phyloP scores from a whole-genome alignment of 345 rosid genomes.

The Erodium maritimum region DNA sequence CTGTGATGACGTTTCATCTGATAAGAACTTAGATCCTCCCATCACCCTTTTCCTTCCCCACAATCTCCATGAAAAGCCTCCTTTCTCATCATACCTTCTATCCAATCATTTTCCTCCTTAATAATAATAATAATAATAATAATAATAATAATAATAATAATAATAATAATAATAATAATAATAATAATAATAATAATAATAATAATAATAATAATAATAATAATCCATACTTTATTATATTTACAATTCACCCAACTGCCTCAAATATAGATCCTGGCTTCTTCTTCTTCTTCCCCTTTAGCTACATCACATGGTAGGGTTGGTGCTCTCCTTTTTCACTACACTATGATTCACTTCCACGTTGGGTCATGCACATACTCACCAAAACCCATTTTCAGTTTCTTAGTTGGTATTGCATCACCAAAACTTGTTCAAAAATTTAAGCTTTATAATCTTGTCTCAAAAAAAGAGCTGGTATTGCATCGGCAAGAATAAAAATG shows the following conservation, averaged over 20 bases:
- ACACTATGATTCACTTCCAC: neutral
- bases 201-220: too few species aligned
- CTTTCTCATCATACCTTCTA: neutral
- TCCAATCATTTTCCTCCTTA: neutral
- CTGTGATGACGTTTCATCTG: neutral
- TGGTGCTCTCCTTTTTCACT: neutral
- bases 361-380: neutral
- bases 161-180: too few species aligned
- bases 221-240: too few species aligned
- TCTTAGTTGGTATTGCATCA: slow-evolving; percentile 3
- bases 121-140: too few species aligned
- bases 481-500: too few species aligned
- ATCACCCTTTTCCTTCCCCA: neutral
- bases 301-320: neutral
- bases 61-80: slow-evolving; percentile 1
- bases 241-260: neutral
- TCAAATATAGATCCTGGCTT: neutral
- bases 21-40: neutral
- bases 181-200: too few species aligned
- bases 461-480: too few species aligned
- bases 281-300: neutral
- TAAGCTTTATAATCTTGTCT: too few species aligned
- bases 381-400: neutral
- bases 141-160: too few species aligned
- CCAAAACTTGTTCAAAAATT: too few species aligned